A percentile compares a stretch with the other conserved stretches of the same genome.
Evolutionary conservation across 805 yeast species (phyloP).

Genomic region (Zygosaccharomyces bailii): DNA sequence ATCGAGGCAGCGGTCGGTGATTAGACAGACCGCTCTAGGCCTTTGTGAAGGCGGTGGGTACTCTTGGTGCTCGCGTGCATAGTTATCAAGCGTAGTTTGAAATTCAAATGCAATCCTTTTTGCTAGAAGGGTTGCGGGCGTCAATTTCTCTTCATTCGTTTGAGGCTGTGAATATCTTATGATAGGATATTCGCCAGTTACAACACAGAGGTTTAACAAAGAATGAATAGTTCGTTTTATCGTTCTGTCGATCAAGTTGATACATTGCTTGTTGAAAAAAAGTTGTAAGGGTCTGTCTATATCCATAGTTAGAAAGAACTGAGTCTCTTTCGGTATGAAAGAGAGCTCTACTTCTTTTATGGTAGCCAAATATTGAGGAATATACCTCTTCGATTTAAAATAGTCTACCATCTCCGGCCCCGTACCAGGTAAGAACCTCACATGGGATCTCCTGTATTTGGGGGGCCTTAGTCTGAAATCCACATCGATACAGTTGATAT

Average conservation of each 20-base stretch:
- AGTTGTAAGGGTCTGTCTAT: slow-evolving; percentile 61
- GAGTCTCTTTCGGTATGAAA: slow-evolving; percentile 63
- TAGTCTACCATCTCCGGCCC: slow-evolving; percentile 31
- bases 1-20: slow-evolving; percentile 83
- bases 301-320: slow-evolving; percentile 64
- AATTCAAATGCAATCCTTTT: slow-evolving; percentile 68
- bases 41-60: slow-evolving; percentile 55
- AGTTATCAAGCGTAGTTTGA: slow-evolving; percentile 68
- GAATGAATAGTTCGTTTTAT: slow-evolving; percentile 58
- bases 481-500: slow-evolving; percentile 70
- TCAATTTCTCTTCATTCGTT: slow-evolving; percentile 44
- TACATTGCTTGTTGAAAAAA: slow-evolving; percentile 64
- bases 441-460: slow-evolving; percentile 72
- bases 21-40: slow-evolving; percentile 68
- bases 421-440: slow-evolving; percentile 66
- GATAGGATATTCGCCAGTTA: slow-evolving; percentile 85
- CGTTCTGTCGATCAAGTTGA: slow-evolving; percentile 56
- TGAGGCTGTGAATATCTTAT: slow-evolving; percentile 64
- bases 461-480: slow-evolving; percentile 64
- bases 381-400: slow-evolving; percentile 31
- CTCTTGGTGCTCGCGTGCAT: slow-evolving; percentile 64
- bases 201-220: slow-evolving; percentile 66
- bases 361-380: slow-evolving; percentile 31
- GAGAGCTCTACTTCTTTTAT: slow-evolving; percentile 46
- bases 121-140: slow-evolving; percentile 58